Evolutionary conservation across 169 alveolate species (phyloP), one percentile per base, ranked within the genome.

Genomic region (Cryptosporidium sp.): DNA sequence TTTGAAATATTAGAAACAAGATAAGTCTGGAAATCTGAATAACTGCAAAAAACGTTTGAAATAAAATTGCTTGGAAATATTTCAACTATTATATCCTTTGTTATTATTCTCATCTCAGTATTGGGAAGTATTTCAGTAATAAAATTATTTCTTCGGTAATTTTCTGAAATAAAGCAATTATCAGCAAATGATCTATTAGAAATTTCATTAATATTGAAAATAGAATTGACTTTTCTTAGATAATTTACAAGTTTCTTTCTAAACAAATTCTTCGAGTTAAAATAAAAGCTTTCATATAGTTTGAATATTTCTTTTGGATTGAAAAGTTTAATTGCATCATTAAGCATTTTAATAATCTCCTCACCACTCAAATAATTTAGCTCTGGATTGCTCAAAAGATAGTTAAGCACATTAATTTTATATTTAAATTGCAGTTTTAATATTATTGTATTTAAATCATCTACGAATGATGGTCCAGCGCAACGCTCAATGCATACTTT

Each of bases 401-500:
- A 45, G 45, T 43, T 39, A 5, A 48, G 33, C 43, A 70, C 14
- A 39, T 70, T 45, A 35, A 71, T 23, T 55, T 50, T 51, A 39
- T 29, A 71, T 50, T 71, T 45, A 33, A 71, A 71, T 29, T 71
- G 85, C 45, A 51, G 3, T 2, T 23, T 50, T 71, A 71, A 23
- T 14, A 50, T 71, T 10, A 65, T 14, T 14, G 33, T 16, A 14
- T 16, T 8, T 29, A 65, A 65, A 7, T 0, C 67, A n/a, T 55
- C 67, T n/a, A 12, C 29, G 10, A 55, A 55, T 48, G 6, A 55
- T 48, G 55, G 14, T 48, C 21, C 55, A 48, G n/a, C 14, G 23
- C 21, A 48, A 2, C 14, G 3, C 21, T 55, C 37, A 10, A 2
- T 10, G 29, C 18, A n/a, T 6, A n/a, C 5, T 55, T 55, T n/a